Evolutionary conservation across 1,284 basidiomycete species (phyloP).

Genomic region (Microbotryomycetes sp.): DNA sequence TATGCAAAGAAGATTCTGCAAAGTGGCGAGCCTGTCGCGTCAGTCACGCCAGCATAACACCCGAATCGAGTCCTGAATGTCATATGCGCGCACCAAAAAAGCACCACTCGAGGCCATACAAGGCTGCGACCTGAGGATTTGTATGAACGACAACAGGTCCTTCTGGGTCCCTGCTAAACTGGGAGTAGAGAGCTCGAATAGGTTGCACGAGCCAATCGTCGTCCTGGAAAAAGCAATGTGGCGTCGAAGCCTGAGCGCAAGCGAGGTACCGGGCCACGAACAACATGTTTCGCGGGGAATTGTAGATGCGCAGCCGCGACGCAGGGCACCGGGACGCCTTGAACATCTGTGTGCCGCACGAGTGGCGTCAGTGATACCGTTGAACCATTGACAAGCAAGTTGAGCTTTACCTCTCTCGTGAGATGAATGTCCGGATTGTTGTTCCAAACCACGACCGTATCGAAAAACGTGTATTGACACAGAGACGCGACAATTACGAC

Average conservation of each 20-base stretch:
- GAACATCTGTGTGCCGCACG: conserved; percentile 23
- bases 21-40: too few species aligned
- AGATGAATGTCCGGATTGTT: conserved; percentile 33
- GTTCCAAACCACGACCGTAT: conserved; percentile 31
- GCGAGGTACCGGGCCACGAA: conserved; percentile 37
- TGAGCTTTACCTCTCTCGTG: conserved; percentile 9
- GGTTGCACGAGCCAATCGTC: conserved; percentile 37
- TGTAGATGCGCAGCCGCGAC: conserved; percentile 28
- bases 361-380: too few species aligned
- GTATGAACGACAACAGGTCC: conserved; percentile 27
- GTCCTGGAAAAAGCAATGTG: conserved; percentile 37
- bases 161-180: conserved; percentile 32
- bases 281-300: conserved; percentile 34
- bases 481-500: conserved; percentile 29
- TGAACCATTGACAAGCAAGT: not conserved
- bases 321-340: conserved; percentile 25
- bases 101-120: conserved; percentile 36
- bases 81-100: conserved; percentile 29
- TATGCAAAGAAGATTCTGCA: conserved; percentile 24
- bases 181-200: conserved; percentile 31
- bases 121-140: conserved; percentile 17
- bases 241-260: conserved; percentile 29
- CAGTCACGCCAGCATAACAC: too few species aligned
- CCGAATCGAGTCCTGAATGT: conserved; percentile 12
- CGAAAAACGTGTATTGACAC: conserved; percentile 30